A percentile compares a stretch with the other conserved stretches of the same genome.
These are phyloP conservation scores for Claviceps fusiformis DNA, from an alignment of 2,329 filamentous ascomycete genomes.

Conservation along the genomic window DNA sequence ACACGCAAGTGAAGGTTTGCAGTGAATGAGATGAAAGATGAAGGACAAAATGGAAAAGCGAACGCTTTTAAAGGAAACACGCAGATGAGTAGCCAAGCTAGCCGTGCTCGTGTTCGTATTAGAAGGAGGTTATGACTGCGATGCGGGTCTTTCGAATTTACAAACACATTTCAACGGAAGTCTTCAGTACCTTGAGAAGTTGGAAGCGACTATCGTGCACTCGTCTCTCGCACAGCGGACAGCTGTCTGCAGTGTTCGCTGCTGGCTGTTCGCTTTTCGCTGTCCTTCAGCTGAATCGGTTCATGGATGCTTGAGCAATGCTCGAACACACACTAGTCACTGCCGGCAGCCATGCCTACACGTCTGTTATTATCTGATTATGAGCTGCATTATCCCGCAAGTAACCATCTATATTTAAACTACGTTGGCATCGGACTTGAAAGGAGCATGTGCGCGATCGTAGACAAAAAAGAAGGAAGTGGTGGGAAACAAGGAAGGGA, in stretches of 20 bases:
- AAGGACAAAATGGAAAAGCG: neutral
- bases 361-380: neutral
- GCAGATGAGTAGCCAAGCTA: neutral
- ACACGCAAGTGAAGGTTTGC: neutral
- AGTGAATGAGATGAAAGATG: neutral
- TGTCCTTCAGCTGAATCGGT: too few relatives aligned
- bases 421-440: too few relatives aligned
- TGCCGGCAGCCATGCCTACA: neutral
- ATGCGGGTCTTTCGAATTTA: neutral
- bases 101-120: neutral
- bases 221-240: neutral
- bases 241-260: neutral
- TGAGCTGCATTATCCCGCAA: neutral
- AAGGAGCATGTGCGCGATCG: too few relatives aligned
- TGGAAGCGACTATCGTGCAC: neutral
- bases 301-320: neutral
- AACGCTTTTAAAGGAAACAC: neutral
- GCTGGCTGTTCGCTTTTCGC: neutral
- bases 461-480: too few relatives aligned
- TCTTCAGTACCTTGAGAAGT: too few relatives aligned
- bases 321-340: too few relatives aligned
- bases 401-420: neutral
- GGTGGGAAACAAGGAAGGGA: too few relatives aligned
- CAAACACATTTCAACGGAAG: neutral
- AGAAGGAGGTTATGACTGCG: neutral